Base-by-base conservation (phyloP, 2,329 filamentous ascomycete species). In the Microascus cirrosus region DNA sequence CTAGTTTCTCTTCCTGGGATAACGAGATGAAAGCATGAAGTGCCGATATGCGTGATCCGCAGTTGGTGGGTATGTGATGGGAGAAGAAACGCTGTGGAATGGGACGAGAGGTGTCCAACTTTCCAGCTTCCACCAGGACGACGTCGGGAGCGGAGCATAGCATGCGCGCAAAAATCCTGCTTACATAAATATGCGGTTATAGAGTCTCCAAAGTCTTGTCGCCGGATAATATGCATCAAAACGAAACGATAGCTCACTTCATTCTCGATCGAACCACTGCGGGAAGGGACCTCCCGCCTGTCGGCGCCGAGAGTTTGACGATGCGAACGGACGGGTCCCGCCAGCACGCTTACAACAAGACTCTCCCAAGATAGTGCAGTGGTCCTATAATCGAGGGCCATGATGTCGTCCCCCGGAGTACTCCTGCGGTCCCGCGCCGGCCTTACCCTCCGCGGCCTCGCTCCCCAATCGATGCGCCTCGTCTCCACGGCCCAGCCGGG, bases 211-310 rank as follows among this genome's bases (percentile, higher is more conserved):
- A 34, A 20, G 22, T 34, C 25, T 20, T 56, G 24, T 51, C 24
- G 50, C 34, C 28, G 55, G 24, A 32, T 35, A 20, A 24, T 50
- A 55, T 56, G 39, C 42, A 50, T 25, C 34, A 34, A 56, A 35
- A 25, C 42, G n/a, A 18, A 45, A 45, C 2, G 7, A n/a, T 18
- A 45, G 15, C 39, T n/a, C 39, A 18, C 15, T 45, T 18, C 6
- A 15, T 13, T n/a, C 39, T n/a, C n/a, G 39, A 57, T 53, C 55
- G 55, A 34, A 57, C 55, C 55, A 57, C 34, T 36, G 13, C n/a
- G 24, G 51, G 35, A 55, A 3, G 6, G 39, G 13, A 2, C 13
- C 13, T 45, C n/a, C 15, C 28, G 36, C 36, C 18, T 7, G 11
- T 22, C 22, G 22, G 45, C 22, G 20, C 22, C 20, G 18, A 22